Conservation (phyloP, 345 rosid genomes). For the Punica granatum region DNA sequence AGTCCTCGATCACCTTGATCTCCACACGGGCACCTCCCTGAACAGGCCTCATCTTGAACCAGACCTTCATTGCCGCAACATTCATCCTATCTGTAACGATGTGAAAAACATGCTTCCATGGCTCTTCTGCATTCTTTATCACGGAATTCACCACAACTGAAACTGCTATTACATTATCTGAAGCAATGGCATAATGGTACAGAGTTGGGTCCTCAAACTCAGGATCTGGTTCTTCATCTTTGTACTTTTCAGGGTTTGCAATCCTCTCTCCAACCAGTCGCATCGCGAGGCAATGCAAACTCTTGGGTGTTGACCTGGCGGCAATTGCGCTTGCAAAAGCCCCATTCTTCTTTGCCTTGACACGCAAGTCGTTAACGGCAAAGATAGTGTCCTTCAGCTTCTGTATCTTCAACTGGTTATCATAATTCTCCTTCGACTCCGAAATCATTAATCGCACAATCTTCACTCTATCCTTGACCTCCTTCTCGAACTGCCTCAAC, state of each 20-base stretch:
- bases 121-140: slow-evolving; percentile 71
- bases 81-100: slow-evolving; percentile 77
- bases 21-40: slow-evolving; percentile 71
- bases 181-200: slow-evolving; percentile 73
- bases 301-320: slow-evolving; percentile 78
- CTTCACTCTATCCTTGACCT: slow-evolving; percentile 84
- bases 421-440: slow-evolving; percentile 80
- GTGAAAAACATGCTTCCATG: slow-evolving; percentile 80
- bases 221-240: slow-evolving; percentile 39
- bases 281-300: slow-evolving; percentile 93
- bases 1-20: slow-evolving; percentile 73
- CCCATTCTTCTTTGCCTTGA: slow-evolving; percentile 85
- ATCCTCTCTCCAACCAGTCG: slow-evolving; percentile 86
- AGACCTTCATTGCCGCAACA: slow-evolving; percentile 89
- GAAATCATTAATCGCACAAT: slow-evolving; percentile 55
- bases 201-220: slow-evolving; percentile 71
- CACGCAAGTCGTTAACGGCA: slow-evolving; percentile 65
- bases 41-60: slow-evolving; percentile 91
- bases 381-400: slow-evolving; percentile 85
- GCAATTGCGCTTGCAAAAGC: slow-evolving; percentile 71
- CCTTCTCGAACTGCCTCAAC: slow-evolving; percentile 75
- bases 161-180: slow-evolving; percentile 84
- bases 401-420: slow-evolving; percentile 88
- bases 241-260: slow-evolving; percentile 61
- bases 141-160: slow-evolving; percentile 89